A percentile compares a stretch with the other conserved stretches of the same genome.
These are phyloP conservation scores for Ascochyta viciae-villosae DNA, from an alignment of 2,329 filamentous ascomycete genomes.

Conservation along the genomic window DNA sequence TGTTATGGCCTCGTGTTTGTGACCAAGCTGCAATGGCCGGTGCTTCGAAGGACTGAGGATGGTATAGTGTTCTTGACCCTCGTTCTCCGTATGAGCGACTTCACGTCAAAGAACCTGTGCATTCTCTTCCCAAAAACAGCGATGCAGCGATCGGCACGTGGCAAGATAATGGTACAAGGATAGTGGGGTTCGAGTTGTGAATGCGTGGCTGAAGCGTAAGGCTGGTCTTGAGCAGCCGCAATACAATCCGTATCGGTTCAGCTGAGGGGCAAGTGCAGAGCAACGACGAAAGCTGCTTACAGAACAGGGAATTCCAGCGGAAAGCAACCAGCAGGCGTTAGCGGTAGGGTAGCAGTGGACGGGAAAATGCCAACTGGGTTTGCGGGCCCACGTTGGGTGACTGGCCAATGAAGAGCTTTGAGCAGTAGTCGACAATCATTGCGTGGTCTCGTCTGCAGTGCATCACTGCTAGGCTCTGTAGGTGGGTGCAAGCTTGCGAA, in stretches of 20 bases:
- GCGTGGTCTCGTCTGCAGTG: neutral
- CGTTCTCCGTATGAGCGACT: neutral
- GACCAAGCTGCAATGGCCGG: neutral
- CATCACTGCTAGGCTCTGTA: neutral
- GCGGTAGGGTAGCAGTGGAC: constrained; percentile 4
- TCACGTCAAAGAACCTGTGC: neutral
- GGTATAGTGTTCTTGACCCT: neutral
- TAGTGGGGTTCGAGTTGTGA: neutral
- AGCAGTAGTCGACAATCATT: neutral
- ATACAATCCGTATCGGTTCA: neutral
- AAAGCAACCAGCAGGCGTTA: neutral
- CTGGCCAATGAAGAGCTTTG: neutral
- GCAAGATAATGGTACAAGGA: neutral
- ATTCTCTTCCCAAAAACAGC: neutral
- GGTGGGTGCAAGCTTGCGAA: neutral
- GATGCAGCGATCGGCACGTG: neutral
- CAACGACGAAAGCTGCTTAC: neutral
- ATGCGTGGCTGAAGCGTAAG: neutral
- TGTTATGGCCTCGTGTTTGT: neutral
- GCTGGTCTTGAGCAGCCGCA: neutral
- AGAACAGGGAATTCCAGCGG: neutral
- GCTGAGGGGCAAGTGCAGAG: neutral
- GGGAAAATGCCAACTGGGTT: constrained; percentile 3
- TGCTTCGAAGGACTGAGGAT: too few relatives aligned
- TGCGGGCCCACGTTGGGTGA: neutral